phyloP scores from a whole-genome alignment of 2,329 filamentous ascomycete species.

The Penicillium janthinellum region DNA sequence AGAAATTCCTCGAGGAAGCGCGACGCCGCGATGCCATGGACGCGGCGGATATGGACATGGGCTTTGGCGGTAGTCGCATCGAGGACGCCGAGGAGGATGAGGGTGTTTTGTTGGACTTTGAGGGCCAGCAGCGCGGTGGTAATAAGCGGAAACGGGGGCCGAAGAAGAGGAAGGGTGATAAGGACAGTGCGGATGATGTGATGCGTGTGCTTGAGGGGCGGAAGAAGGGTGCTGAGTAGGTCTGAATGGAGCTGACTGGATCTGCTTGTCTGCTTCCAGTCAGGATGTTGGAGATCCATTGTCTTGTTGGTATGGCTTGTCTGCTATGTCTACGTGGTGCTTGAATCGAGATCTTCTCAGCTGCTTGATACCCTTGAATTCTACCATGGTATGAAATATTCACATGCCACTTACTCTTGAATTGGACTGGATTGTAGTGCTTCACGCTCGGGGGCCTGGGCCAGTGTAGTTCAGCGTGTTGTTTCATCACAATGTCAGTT shows the following conservation, averaged over 20 bases:
- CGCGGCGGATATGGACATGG: slow-evolving; percentile 88
- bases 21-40: slow-evolving; percentile 68
- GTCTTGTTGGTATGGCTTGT: too few species aligned
- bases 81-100: slow-evolving; percentile 87
- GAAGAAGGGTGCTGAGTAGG: slow-evolving; percentile 42
- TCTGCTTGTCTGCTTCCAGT: not conserved
- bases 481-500: not conserved
- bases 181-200: slow-evolving; percentile 75
- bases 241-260: not conserved
- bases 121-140: slow-evolving; percentile 31
- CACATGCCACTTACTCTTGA: not conserved
- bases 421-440: not conserved
- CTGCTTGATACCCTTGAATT: not conserved
- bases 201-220: slow-evolving; percentile 73
- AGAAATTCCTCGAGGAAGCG: slow-evolving; percentile 70
- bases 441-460: not conserved
- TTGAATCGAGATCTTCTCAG: not conserved
- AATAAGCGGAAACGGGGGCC: slow-evolving; percentile 57
- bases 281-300: too few species aligned
- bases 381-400: too few species aligned
- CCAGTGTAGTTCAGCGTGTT: not conserved
- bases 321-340: not conserved
- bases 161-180: slow-evolving; percentile 55
- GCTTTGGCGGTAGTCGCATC: slow-evolving; percentile 84
- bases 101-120: slow-evolving; percentile 60